Conservation (phyloP, 139 green algal genomes). For the Pedinophyceae sp. region DNA sequence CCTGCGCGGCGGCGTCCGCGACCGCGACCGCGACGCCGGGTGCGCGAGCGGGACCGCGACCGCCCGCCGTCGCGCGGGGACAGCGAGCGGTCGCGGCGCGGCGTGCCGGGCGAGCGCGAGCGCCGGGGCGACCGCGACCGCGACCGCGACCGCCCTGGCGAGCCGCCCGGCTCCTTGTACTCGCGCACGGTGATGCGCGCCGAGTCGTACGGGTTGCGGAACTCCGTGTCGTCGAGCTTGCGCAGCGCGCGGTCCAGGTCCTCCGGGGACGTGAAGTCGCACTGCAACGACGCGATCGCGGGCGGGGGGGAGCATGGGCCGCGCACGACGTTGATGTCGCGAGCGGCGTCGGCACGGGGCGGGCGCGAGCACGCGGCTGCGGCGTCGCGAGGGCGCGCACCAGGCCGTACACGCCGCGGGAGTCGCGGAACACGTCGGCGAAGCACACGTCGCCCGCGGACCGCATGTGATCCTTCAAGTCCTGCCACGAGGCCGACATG, state of each 20-base stretch:
- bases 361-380: too few species aligned
- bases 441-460: constrained; percentile 22
- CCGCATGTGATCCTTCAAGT: constrained; percentile 84
- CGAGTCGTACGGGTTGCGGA: not conserved
- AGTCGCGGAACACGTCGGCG: constrained; percentile 37
- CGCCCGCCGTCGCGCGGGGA: not conserved
- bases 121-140: not conserved
- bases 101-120: not conserved
- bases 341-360: too few species aligned
- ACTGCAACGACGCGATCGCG: constrained; percentile 4
- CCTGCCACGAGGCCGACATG: constrained; percentile 73
- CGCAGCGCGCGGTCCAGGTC: constrained; percentile 18
- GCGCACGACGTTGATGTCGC: not conserved
- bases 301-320: not conserved
- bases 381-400: too few species aligned
- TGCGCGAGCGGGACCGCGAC: too few species aligned
- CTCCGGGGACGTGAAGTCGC: constrained; percentile 36
- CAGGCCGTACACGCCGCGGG: constrained; percentile 27
- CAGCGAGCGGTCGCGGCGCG: not conserved
- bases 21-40: too few species aligned
- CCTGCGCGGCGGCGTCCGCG: too few species aligned
- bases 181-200: not conserved
- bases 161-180: not conserved
- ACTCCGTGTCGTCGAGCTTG: constrained; percentile 44
- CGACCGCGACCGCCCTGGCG: not conserved